Conservation (phyloP, 2,329 filamentous ascomycete species). For the Nemania sp. region DNA sequence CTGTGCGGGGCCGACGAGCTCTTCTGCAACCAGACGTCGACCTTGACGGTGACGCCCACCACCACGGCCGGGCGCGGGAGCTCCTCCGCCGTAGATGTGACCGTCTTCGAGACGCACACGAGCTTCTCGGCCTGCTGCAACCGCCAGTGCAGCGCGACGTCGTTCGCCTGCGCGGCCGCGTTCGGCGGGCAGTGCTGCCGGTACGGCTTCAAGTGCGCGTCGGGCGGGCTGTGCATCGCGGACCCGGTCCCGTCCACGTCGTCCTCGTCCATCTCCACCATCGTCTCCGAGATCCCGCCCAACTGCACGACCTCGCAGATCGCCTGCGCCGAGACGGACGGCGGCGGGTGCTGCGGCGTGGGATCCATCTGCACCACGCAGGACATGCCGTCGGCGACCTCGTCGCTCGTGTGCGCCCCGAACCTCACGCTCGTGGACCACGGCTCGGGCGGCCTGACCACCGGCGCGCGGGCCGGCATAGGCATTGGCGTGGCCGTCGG, state of each 20-base stretch:
- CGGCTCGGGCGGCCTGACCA: conserved; percentile 44
- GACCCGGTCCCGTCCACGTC: conserved; percentile 27
- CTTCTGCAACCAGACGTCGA: conserved; percentile 31
- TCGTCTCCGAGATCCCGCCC: conserved; percentile 44
- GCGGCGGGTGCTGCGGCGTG: conserved; percentile 56
- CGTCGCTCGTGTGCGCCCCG: conserved; percentile 41
- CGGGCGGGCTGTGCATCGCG: conserved; percentile 43
- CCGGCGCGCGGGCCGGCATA: conserved; percentile 61
- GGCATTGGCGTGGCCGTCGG: conserved; percentile 56
- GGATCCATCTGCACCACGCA: conserved; percentile 40
- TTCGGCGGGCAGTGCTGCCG: conserved; percentile 57
- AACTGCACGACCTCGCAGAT: conserved; percentile 53
- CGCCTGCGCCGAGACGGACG: conserved; percentile 43
- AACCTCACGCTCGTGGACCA: conserved; percentile 31
- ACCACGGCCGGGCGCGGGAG: no score
- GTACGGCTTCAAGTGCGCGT: conserved; percentile 50
- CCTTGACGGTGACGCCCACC: conserved; percentile 9
- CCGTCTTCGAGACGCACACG: conserved; percentile 2
- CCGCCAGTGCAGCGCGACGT: conserved; percentile 36
- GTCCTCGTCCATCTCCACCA: conserved; percentile 29
- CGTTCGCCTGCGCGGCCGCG: conserved; percentile 49
- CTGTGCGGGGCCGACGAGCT: conserved; percentile 21
- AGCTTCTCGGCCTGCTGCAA: conserved; percentile 29
- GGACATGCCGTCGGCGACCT: conserved; percentile 47
- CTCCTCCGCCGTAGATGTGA: background rate